Base-by-base conservation (phyloP, 805 yeast genomes). In the Yueomyces sinensis region DNA sequence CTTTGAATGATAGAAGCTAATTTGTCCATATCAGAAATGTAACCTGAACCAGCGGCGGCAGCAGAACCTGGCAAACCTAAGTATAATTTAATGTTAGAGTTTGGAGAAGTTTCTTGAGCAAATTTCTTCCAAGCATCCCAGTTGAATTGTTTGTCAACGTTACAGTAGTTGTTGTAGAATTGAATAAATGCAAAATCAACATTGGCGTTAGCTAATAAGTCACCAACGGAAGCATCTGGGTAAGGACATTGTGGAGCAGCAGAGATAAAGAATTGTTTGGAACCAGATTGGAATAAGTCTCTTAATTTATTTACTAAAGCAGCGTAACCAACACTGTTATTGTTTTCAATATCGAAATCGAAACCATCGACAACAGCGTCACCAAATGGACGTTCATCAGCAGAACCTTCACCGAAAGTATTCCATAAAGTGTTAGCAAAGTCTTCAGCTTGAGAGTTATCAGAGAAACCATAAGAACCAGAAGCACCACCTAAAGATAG, bases 191-290 rank as follows among this genome's bases (percentile, higher is more conserved):
- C 80, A 55, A 74, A 83, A 58, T 86, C 95, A 44, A 86, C 64
- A 27, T 71, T 63, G 9, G 82, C 74, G 27, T 63, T 63, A 23
- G 65, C 65, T 45, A 81, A 58, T 35, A 72, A 65, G 37, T 72
- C 66, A 56, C 80, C 80, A 24, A 76, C 63, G 32, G 57, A 68
- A 32, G 72, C 76, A 61, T 86, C 95, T 15, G 95, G 94, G 54
- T 76, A 80, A 18, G 74, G 78, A 62, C 95, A 87, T 62, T 84
- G 95, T 16, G 95, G 95, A 41, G 95, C 89, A 43, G 94, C 94
- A 35, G 93, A 74, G 31, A 84, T 61, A 54, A 77, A 82, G 61
- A 76, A 82, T 20, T 58, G 46, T 57, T 76, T 80, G 31, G 79
- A 64, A 24, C 74, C 62, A 29, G 63, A 58, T 9, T 64, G 73